Base-by-base conservation (phyloP, 148 eudicot species). In the Fagopyrum esculentum region DNA sequence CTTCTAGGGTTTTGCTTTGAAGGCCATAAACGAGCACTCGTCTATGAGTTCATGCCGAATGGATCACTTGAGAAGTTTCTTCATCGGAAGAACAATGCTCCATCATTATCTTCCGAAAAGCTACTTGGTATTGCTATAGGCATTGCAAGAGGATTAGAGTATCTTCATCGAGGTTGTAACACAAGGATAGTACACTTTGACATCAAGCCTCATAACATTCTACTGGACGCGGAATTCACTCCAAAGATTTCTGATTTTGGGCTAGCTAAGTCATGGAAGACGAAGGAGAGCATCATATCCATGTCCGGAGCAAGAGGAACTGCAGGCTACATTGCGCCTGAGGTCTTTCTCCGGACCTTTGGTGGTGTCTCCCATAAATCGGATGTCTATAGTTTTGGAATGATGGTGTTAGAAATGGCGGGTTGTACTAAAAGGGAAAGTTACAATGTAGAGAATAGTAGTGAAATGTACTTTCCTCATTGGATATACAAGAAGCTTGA, bases 181-280 rank as follows among this genome's bases (percentile, higher is more conserved):
- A 64, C 9, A 13, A 35, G 46, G 46, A 64, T 12, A 87, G 85
- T 59, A 90, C 98, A 91, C 19, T 88, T 97, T 2, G 98, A 91
- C 74, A 94, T 93, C 72, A 93, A 93, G 69, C 91, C 93, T 30
- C 40, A 35, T 35, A 35, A 35, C 40, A 35, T 35, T 35, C 40
- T 35, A 35, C 40, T 35, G 1, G 40, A 35, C 40, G 40, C 40
- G 40, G 40, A 35, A 35, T 35, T 35, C 40, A 49, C 12, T 49
- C 52, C 52, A 49, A 49, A 8, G 12, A 49, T 49, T 12, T 49
- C 52, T 51, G 55, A 51, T 51, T 51, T 51, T 4, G 55, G 55
- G 55, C 55, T 51, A 11, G 55, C 55, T 2, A 51, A 51, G 55
- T 10, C 55, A 51, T 10, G 9, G 5, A 12, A 51, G n/a, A 4